phyloP scores from a whole-genome alignment of 345 rosid species.

The Hirschfeldia incana region DNA sequence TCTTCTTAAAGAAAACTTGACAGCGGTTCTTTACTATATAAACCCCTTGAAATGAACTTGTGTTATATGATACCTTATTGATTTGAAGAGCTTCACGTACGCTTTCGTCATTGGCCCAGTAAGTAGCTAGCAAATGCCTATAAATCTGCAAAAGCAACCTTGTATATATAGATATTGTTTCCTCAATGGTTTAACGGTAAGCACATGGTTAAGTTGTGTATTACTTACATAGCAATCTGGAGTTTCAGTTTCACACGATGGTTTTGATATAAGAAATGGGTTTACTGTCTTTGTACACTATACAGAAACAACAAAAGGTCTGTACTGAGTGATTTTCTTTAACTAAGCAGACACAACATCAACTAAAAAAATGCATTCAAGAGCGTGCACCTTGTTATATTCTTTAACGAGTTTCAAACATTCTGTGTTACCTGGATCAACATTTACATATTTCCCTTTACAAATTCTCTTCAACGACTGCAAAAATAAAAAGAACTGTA shows the following conservation, averaged over 20 bases:
- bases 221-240: neutral
- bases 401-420: neutral
- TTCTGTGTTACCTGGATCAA: neutral
- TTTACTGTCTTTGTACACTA: neutral
- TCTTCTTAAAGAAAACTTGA: too few relatives aligned
- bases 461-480: neutral
- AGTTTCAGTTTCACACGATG: neutral
- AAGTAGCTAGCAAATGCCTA: neutral
- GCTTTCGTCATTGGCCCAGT: neutral
- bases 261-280: neutral
- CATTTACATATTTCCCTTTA: neutral
- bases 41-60: too few relatives aligned
- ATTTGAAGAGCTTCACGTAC: neutral
- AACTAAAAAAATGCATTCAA: too few relatives aligned
- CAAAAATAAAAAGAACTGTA: neutral
- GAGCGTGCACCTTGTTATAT: neutral
- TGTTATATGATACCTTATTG: neutral
- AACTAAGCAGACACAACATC: neutral
- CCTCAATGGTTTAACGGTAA: neutral
- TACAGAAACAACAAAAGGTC: neutral
- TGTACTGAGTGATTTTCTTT: neutral
- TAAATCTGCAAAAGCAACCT: neutral
- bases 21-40: too few relatives aligned
- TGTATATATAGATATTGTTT: neutral
- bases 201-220: neutral